Evolutionary conservation across 1,284 basidiomycete species (phyloP), one percentile per base, ranked within the genome.

Genomic region (Bjerkandera adusta): DNA sequence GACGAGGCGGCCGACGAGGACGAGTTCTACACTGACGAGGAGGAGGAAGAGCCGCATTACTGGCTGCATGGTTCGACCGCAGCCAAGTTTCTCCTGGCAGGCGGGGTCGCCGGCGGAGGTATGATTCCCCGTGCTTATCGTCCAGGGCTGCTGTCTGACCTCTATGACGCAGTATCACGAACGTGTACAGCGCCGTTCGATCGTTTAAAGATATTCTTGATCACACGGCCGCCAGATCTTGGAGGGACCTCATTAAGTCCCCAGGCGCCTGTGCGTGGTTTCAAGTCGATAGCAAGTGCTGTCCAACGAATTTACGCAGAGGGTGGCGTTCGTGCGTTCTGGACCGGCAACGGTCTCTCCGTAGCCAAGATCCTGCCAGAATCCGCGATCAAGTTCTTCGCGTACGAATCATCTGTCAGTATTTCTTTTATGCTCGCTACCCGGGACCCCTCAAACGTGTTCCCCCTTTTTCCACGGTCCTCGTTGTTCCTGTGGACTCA

Each of bases 101-200:
- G 97, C 32, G 96, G 96, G 13, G 74, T 97, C 13, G 97, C 96
- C 12, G 96, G 96, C 45, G 91, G 89, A 53, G 88, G 92, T 91
- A 62, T 68, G 79, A 26, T 6, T 22, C 29, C 4, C n/a, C 15
- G 15, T 64, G 7, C 15, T 15, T 29, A 11, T 16, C 5, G 26
- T 41, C 3, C 15, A n/a, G 15, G 20, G 27, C 8, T 18, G 32
- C 39, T 41, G 16, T 29, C 26, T 41, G 10, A 13, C 10, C 20
- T n/a, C n/a, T 39, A 35, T 41, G 36, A 24, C 5, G 4, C 8
- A 88, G 95, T 98, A 16, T 98, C 95, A 15, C 78, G 97, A 54
- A 91, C 94, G 29, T 94, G 92, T 49, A 99, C 97, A 0, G 97
- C 97, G 4, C 97, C 97, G 0, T 98, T 99, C 57, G 97, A 99